Evolutionary conservation across 768 basidiomycete species (phyloP), one percentile per base, ranked within the genome.

Genomic region (Amanita fuliginea): DNA sequence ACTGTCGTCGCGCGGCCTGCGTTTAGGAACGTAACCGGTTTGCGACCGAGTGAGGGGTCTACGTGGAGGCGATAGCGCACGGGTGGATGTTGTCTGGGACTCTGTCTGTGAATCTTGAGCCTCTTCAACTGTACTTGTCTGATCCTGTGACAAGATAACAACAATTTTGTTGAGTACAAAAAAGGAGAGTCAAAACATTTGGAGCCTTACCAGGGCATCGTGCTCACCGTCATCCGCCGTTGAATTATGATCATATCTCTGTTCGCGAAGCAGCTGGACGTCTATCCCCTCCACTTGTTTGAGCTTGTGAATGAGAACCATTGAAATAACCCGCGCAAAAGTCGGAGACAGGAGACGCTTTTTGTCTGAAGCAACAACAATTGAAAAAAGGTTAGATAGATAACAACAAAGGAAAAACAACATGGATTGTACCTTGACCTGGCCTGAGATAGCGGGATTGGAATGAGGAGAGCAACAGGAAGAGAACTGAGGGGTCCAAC

Each of bases 41-140:
- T 68, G 68, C 4, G 68, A 69, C 46, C 68, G 62, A 19, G 68
- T 69, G 37, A 62, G 57, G 21, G 62, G 65, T 42, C 66, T 57
- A 46, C 57, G 56, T n/a, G 56, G 53, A 14, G 51, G 42, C 19
- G 51, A 46, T 32, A 40, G 21, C 24, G 39, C 19, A 21, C 33
- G 32, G 8, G 13, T 14, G 16, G 41, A n/a, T 7, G 41, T 33
- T 43, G 49, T 50, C 41, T 50, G 33, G 49, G 30, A 35, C 33
- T 30, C 30, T 36, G 41, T 34, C 21, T 50, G 49, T 43, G 49
- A 50, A 24, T 32, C 22, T 13, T 50, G 49, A 16, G 46, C n/a
- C n/a, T n/a, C 22, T 47, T 47, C 35, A 24, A 7, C n/a, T 39
- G 35, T 28, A 26, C 21, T 24, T n/a, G 24, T 14, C 33, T 19